phyloP scores from a whole-genome alignment of 2,329 filamentous ascomycete species.

The Venturia oleaginea region DNA sequence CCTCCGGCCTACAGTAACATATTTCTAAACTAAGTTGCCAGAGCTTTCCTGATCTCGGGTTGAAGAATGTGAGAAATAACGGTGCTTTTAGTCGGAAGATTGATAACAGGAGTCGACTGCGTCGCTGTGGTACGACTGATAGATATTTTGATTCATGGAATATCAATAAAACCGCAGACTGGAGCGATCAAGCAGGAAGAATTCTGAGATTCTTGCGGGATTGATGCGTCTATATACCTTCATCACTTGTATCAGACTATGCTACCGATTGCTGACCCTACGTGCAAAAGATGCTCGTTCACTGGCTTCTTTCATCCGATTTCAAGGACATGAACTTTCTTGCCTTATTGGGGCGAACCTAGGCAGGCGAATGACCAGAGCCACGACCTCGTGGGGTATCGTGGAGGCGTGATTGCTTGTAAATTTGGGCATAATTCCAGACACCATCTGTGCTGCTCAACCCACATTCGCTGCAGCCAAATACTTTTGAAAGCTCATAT shows the following conservation, averaged over 20 bases:
- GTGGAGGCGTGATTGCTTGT: neutral
- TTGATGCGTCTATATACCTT: neutral
- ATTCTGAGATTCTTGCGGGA: neutral
- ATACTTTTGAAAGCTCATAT: slow-evolving; percentile 13
- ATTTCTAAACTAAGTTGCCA: too few relatives aligned
- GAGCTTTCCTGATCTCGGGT: too few relatives aligned
- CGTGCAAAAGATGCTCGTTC: neutral
- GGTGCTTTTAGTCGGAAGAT: too few relatives aligned
- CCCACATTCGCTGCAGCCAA: slow-evolving; percentile 9
- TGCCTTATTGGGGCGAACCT: neutral
- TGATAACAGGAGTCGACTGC: too few relatives aligned
- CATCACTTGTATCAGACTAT: neutral
- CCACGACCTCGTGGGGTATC: neutral
- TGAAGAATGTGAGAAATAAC: too few relatives aligned
- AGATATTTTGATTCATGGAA: neutral
- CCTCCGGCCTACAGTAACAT: too few relatives aligned
- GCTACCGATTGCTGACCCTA: neutral
- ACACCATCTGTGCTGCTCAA: neutral
- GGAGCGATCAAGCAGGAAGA: neutral
- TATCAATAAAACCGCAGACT: neutral
- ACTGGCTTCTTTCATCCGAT: neutral
- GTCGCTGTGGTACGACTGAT: too few relatives aligned
- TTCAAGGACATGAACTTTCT: neutral
- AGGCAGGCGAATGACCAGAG: neutral
- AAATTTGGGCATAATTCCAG: neutral